Percentiles rank a stretch among this genome's conserved stretches.
phyloP scores from a whole-genome alignment of 1,139 yeast genomes.

The Candida buenavistaensis region DNA sequence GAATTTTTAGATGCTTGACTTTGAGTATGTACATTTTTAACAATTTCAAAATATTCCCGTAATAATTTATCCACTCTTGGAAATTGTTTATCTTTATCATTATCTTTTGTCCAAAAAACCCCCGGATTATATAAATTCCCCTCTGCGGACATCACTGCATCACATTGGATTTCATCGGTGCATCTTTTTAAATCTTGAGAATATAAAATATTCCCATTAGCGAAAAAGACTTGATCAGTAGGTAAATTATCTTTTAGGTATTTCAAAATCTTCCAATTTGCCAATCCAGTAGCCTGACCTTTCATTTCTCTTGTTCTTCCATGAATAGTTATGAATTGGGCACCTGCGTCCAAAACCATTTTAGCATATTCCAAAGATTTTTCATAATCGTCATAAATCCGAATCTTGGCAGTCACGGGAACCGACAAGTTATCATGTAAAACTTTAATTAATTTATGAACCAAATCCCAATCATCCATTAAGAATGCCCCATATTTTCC shows the following conservation, averaged over 20 bases:
- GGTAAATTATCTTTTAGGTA: constrained; percentile 82
- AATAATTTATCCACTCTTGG: constrained; percentile 84
- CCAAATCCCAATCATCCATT: constrained; percentile 96
- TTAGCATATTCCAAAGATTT: constrained; percentile 85
- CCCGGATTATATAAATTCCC: constrained; percentile 95
- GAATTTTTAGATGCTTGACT: constrained; percentile 80
- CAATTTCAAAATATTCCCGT: constrained; percentile 87
- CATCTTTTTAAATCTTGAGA: constrained; percentile 79
- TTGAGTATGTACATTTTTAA: constrained; percentile 47
- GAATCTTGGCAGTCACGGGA: constrained; percentile 94
- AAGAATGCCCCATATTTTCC: constrained; percentile 95
- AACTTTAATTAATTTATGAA: constrained; percentile 66
- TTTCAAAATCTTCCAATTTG: constrained; percentile 83
- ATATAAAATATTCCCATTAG: constrained; percentile 89
- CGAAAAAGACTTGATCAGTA: constrained; percentile 79
- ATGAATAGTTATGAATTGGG: constrained; percentile 91
- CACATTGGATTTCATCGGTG: constrained; percentile 61
- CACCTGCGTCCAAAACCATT: constrained; percentile 92
- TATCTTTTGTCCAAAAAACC: constrained; percentile 61
- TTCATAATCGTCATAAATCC: constrained; percentile 84
- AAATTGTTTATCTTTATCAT: constrained; percentile 63
- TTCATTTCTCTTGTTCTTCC: constrained; percentile 97
- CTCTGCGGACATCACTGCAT: constrained; percentile 98
- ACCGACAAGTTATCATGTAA: constrained; percentile 72
- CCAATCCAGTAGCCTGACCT: constrained; percentile 93